Evolutionary conservation across 208 protist species (phyloP), one percentile per base, ranked within the genome.

Genomic region (Leishmania guyanensis): DNA sequence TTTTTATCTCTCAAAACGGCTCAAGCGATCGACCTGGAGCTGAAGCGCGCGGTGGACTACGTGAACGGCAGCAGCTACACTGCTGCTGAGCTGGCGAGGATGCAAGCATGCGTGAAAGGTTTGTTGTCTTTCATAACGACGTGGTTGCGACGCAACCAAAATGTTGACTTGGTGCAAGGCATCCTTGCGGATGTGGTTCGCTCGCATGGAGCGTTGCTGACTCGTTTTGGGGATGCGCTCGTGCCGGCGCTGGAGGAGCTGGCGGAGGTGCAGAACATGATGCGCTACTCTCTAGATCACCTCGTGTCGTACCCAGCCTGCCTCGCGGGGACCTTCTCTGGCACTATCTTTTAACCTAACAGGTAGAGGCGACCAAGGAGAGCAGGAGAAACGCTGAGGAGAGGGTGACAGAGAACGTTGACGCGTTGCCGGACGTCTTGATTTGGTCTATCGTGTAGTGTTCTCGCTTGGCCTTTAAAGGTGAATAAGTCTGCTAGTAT

Each of bases 91-190:
- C 53, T 96, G 62, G 77, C 86, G 6, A 85, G 75, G 3, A 94
- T 96, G 79, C 77, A 86, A 62, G 70, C 79, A 26, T 92, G 88
- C 78, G 75, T 95, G 60, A 75, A 79, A 29, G 84, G 85, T 9
- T 76, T 95, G 22, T 80, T 97, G 16, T 62, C 66, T 33, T 97
- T 96, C 87, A 58, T 96, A 29, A 80, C 81, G 16, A 66, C 39
- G 58, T 96, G 90, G 89, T 80, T 97, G 33, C 78, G 79, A 50
- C 78, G 85, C 43, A 79, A 89, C 50, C 81, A 93, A 79, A 91
- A 95, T 64, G 91, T 94, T 36, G 94, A 97, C 66, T 79, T 97
- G 5, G 84, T 95, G 33, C 94, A 97, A 78, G 94, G 92, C 33
- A 85, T 97, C 69, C 77, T 97, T n/a, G 87, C 92, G 50, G 86